Conservation (phyloP, 2,329 filamentous ascomycete species). For the Leptosphaerulina australis region DNA sequence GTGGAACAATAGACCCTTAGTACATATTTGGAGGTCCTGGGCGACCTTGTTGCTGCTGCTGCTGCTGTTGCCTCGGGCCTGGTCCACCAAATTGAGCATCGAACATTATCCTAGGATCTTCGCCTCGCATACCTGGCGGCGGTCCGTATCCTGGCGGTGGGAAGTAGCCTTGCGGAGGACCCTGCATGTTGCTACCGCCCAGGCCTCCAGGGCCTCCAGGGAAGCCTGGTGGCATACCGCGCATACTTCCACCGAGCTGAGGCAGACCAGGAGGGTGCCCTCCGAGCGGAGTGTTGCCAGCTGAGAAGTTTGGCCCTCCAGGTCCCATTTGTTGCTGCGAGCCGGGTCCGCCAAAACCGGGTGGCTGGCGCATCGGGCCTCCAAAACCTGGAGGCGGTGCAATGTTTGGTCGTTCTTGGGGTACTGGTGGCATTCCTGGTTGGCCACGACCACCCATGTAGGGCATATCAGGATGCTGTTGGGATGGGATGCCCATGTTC, state of each 20-base stretch:
- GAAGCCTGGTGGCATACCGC: slow-evolving; percentile 32
- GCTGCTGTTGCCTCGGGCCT: slow-evolving; percentile 33
- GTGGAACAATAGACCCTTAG: slow-evolving; percentile 15
- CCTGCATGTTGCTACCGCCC: slow-evolving; percentile 41
- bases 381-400: slow-evolving; percentile 47
- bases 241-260: slow-evolving; percentile 36
- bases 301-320: slow-evolving; percentile 42
- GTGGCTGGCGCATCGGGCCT: slow-evolving; percentile 46
- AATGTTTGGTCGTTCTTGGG: slow-evolving; percentile 46
- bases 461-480: slow-evolving; percentile 44
- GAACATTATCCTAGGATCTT: slow-evolving; percentile 48
- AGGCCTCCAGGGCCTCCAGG: slow-evolving; percentile 28
- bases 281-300: slow-evolving; percentile 47
- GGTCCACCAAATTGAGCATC: slow-evolving; percentile 44
- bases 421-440: slow-evolving; percentile 45
- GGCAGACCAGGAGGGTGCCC: slow-evolving; percentile 46
- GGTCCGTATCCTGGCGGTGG: slow-evolving; percentile 42
- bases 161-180: slow-evolving; percentile 46
- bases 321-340: slow-evolving; percentile 42
- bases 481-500: slow-evolving; percentile 52
- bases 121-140: slow-evolving; percentile 40
- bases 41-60: slow-evolving; percentile 34
- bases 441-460: slow-evolving; percentile 43
- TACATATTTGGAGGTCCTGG: slow-evolving; percentile 44
- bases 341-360: slow-evolving; percentile 39